Conservation (phyloP, 2,329 filamentous ascomycete genomes). For the Dichotomopilus funicola region DNA sequence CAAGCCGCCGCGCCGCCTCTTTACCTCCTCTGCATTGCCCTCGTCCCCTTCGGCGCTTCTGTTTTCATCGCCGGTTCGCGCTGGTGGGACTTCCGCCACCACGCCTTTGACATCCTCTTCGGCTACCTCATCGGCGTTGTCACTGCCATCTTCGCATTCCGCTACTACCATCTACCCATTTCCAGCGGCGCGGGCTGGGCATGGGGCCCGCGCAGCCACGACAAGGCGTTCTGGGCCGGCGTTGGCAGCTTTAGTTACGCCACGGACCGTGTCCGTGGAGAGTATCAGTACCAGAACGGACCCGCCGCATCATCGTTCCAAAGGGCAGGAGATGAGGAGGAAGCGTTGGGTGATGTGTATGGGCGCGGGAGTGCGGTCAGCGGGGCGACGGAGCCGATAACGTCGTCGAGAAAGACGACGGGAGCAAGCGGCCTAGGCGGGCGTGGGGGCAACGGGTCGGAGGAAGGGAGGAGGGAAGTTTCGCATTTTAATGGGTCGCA, state of each 20-base stretch:
- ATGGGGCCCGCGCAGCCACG: constrained; percentile 70
- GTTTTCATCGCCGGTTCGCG: constrained; percentile 80
- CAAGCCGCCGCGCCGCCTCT: constrained; percentile 77
- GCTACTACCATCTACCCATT: constrained; percentile 80
- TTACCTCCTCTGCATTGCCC: constrained; percentile 64
- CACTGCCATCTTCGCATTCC: constrained; percentile 67
- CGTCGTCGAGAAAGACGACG: constrained; percentile 8
- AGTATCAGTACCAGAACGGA: constrained; percentile 14
- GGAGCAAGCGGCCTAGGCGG: neutral
- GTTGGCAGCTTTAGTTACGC: constrained; percentile 56
- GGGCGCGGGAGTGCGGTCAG: constrained; percentile 14
- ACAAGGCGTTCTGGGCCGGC: constrained; percentile 73
- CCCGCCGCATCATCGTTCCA: no score
- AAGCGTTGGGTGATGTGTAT: constrained; percentile 16
- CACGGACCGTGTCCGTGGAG: constrained; percentile 32
- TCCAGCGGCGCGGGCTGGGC: constrained; percentile 77
- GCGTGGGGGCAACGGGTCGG: no score
- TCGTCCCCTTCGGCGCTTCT: constrained; percentile 66
- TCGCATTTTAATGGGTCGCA: constrained; percentile 11
- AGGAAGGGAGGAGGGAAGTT: neutral
- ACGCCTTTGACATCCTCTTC: constrained; percentile 86
- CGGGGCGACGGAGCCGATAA: neutral
- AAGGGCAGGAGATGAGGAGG: constrained; percentile 27
- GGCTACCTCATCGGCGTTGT: constrained; percentile 73
- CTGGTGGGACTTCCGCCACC: constrained; percentile 83